Evolutionary conservation across 2,329 filamentous ascomycete species (phyloP), one percentile per base, ranked within the genome.

Genomic region (Dactylellina drechsleri): DNA sequence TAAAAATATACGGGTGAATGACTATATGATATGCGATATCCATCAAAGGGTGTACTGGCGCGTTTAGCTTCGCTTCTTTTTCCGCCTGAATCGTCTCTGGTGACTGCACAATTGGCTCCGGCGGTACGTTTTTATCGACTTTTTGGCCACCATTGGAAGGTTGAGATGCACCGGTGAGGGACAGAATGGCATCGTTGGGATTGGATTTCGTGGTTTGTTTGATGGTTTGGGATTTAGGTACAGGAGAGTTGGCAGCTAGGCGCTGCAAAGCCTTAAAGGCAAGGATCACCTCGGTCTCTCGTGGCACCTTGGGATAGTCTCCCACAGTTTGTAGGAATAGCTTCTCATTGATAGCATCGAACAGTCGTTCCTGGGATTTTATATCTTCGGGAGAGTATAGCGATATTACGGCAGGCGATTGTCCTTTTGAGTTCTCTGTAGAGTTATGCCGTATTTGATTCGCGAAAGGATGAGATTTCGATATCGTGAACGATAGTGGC

Each of bases 1-100:
- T 91, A 83, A 93, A 91, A 56, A 97, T 89, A 74, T 90, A 88
- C 2, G 90, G 89, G 78, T 94, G 88, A 56, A 86, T 86, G 72
- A 96, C 81, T 66, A 97, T 86, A 43, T 86, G 84, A 81, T 91
- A 91, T n/a, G 90, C 88, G 13, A 86, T 62, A 77, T 78, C 43
- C 70, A 70, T 56, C 77, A 75, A 58, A 78, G 79, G 60, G 76
- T 59, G 68, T 15, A 76, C 76, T 50, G 53, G 76, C 28, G 41
- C 60, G 52, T 61, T 74, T 62, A 58, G 40, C 45, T 64, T 64
- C 66, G 76, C 53, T 77, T 78, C 62, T 66, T 78, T 75, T 31
- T 78, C 79, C 18, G 78, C 70, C 52, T 77, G 67, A 53, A 79
- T 79, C 59, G 81, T 82, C 73, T 84, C 82, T 53, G 45, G 50